Conservation (phyloP, 2,329 filamentous ascomycete genomes). For the Myotisia sp. region DNA sequence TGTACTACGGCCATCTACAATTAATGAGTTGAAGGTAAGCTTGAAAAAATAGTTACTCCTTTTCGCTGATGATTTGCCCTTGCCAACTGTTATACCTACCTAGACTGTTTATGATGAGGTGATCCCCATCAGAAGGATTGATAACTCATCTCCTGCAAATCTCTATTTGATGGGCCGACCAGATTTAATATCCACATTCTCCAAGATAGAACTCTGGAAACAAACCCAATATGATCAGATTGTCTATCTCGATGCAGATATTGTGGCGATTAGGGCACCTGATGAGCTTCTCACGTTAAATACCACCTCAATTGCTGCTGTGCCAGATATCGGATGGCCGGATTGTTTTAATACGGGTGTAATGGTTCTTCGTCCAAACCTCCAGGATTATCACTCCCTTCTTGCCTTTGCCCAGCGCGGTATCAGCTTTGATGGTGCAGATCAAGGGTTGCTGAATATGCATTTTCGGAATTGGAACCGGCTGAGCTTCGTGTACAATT, state of each 20-base stretch:
- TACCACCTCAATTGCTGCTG: slow-evolving; percentile 49
- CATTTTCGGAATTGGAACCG: slow-evolving; percentile 80
- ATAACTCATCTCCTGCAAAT: slow-evolving; percentile 64
- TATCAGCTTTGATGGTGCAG: slow-evolving; percentile 90
- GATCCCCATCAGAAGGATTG: slow-evolving; percentile 67
- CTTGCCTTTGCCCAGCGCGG: slow-evolving; percentile 69
- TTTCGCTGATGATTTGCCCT: not conserved
- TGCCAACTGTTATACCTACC: not conserved
- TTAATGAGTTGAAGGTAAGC: slow-evolving; percentile 62
- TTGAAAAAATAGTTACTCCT: slow-evolving; percentile 5
- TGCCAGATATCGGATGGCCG: slow-evolving; percentile 93
- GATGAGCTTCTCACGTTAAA: slow-evolving; percentile 74
- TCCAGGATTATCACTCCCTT: slow-evolving; percentile 77
- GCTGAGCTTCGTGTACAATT: slow-evolving; percentile 90
- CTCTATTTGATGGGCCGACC: slow-evolving; percentile 81
- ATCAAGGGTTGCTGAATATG: slow-evolving; percentile 91
- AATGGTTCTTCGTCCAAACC: slow-evolving; percentile 76
- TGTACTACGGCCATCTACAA: slow-evolving; percentile 57
- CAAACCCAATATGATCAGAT: slow-evolving; percentile 81
- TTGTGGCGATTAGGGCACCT: slow-evolving; percentile 77
- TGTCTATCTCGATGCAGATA: slow-evolving; percentile 87
- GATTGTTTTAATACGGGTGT: slow-evolving; percentile 97
- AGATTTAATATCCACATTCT: slow-evolving; percentile 85
- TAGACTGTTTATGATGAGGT: slow-evolving; percentile 78
- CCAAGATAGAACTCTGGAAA: slow-evolving; percentile 90